These are phyloP conservation scores for Tetradesmus lagerheimii DNA, from an alignment of 139 green algal genomes.

Conservation along the genomic window DNA sequence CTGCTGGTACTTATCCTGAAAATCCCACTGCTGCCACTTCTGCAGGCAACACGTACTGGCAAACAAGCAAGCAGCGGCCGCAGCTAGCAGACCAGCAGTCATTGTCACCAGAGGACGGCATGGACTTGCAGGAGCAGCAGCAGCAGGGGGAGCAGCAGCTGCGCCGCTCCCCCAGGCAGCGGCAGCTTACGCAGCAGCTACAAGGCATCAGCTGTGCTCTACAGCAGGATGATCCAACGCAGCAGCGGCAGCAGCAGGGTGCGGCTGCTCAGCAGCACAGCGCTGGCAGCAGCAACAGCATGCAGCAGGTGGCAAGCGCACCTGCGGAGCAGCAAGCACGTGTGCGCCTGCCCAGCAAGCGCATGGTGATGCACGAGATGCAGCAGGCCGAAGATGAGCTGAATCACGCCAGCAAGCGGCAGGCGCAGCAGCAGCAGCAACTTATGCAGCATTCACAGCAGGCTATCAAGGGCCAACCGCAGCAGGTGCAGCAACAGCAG, in stretches of 20 bases:
- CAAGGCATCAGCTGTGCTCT: not conserved
- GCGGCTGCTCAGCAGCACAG: not conserved
- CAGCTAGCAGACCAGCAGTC: not conserved
- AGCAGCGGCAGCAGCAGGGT: slow-evolving; percentile 5
- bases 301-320: not conserved
- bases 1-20: not conserved
- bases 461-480: not conserved
- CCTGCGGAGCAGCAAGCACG: not conserved
- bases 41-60: not conserved
- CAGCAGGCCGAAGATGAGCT: not conserved
- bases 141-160: not conserved
- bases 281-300: not conserved
- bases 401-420: not conserved
- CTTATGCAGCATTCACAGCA: not conserved
- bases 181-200: not conserved
- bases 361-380: not conserved
- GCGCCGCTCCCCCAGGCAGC: not conserved
- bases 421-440: not conserved
- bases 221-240: not conserved
- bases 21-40: not conserved
- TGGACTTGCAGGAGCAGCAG: not conserved
- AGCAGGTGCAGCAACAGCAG: not conserved
- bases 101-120: not conserved
- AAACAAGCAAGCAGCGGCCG: not conserved
- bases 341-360: not conserved